Percentiles rank a stretch among this genome's conserved stretches.
These are phyloP conservation scores for Aureobasidium sp. DNA, from an alignment of 2,329 filamentous ascomycete species.

Conservation along the genomic window DNA sequence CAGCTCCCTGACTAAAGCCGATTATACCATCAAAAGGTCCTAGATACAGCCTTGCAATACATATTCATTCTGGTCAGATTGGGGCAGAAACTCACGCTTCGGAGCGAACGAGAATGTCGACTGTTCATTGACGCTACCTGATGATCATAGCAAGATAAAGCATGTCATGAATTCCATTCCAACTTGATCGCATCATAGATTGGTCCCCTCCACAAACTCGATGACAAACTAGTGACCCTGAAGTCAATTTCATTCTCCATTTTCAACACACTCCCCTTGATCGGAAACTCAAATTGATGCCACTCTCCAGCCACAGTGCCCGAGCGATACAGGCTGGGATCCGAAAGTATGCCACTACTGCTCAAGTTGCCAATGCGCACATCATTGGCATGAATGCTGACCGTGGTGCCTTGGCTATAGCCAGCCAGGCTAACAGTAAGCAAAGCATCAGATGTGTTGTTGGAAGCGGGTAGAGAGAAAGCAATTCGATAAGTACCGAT, in stretches of 20 bases:
- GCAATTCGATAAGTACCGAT: conserved; percentile 10
- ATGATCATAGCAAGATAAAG: too few species aligned
- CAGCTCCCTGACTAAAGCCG: too few species aligned
- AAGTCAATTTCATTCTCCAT: conserved; percentile 33
- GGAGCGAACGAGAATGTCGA: too few species aligned
- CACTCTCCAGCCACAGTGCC: conserved; percentile 44
- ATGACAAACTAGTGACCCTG: conserved; percentile 26
- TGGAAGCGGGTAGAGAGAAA: background rate
- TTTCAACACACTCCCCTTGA: conserved; percentile 27
- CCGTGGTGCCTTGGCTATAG: conserved; percentile 37
- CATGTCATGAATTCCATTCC: conserved; percentile 24
- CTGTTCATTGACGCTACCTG: too few species aligned
- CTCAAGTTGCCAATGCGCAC: conserved; percentile 37
- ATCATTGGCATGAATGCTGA: conserved; percentile 38
- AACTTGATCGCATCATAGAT: conserved; percentile 38
- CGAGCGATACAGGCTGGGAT: conserved; percentile 44
- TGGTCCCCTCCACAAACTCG: conserved; percentile 35
- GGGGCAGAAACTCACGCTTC: too few species aligned
- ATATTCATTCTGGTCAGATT: too few species aligned
- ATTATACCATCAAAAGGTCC: too few species aligned
- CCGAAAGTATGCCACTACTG: conserved; percentile 33
- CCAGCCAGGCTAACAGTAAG: conserved; percentile 41
- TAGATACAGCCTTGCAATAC: too few species aligned
- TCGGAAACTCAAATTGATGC: conserved; percentile 38
- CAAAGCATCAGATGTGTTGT: conserved; percentile 24